A percentile compares a stretch with the other conserved stretches of the same genome.
These are phyloP conservation scores for Porcisia deanei DNA, from an alignment of 208 protist genomes.

Conservation along the genomic window DNA sequence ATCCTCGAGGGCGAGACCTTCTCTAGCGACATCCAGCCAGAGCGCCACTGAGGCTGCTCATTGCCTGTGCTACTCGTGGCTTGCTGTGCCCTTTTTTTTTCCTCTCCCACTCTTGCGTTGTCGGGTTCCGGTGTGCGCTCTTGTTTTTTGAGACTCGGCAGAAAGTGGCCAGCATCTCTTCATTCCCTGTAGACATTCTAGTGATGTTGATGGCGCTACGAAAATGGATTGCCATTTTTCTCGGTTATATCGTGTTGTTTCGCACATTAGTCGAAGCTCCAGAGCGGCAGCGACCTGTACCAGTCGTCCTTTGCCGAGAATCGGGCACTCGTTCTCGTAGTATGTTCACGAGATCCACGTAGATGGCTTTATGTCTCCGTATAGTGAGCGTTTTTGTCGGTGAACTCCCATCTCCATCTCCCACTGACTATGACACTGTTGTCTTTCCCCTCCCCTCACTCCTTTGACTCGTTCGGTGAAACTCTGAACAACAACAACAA, in stretches of 20 bases:
- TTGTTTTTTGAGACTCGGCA: background rate
- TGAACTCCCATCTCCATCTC: no score
- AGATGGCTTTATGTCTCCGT: no score
- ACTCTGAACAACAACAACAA: no score
- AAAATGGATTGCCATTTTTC: background rate
- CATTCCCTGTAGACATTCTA: no score
- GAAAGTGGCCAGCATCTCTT: background rate
- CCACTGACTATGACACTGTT: no score
- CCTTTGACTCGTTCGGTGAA: no score
- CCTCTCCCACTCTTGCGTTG: background rate
- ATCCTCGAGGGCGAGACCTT: slow-evolving; percentile 84
- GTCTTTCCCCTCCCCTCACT: no score
- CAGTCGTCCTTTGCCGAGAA: background rate
- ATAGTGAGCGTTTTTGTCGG: no score
- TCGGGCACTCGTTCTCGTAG: background rate
- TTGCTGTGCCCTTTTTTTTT: background rate
- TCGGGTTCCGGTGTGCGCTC: background rate
- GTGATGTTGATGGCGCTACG: background rate
- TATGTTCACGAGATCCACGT: background rate
- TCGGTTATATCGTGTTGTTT: background rate
- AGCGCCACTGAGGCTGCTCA: slow-evolving; percentile 44
- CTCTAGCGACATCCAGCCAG: slow-evolving; percentile 79
- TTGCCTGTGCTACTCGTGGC: background rate
- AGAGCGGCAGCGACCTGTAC: background rate
- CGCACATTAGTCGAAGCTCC: background rate